Base-by-base conservation (phyloP, 139 green algal genomes). In the Raphidocelis subcapitata region DNA sequence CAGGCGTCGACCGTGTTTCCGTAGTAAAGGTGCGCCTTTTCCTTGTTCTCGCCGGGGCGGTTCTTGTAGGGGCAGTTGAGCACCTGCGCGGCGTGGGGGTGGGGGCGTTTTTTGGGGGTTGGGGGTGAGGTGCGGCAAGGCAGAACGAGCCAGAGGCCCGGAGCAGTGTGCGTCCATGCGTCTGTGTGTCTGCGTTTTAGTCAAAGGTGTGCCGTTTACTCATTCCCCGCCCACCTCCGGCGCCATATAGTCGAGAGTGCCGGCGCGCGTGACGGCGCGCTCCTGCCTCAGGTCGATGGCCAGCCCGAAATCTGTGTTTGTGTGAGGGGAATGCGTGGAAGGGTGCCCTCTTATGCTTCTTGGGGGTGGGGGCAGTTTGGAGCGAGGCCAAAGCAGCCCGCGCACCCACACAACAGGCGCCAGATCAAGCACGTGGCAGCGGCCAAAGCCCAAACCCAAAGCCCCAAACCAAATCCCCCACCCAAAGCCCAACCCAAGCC, bases 171-270 rank as follows among this genome's bases (percentile, higher is more conserved):
- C 24, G 54, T 28, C 23, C 23, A 20, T 28, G 24, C 24, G n/a
- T 49, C 8, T 49, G 12, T 49, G 41, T 49, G 41, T 49, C 8
- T 49, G 41, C 12, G 41, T 49, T 49, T 8, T 8, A 49, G 41
- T 49, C 8, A 49, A 12, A 49, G 41, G 41, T 49, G 41, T n/a
- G 52, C 24, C 52, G 21, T 60, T 12, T 60, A 12, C 5, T 31
- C 18, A 5, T 60, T 60, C 52, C 8, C 56, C 32, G 20, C 59
- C 15, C 28, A 83, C 80, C 75, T 84, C 82, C 24, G 77, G 82
- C 4, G 72, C 73, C 84, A 89, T 89, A 65, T 89, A 89, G 63
- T 89, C 84, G 16, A 87, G 72, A n/a, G 82, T 87, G 46, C 80
- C 83, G 26, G 82, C 84, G 0, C 84, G 61, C 16, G 84, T 89